Evolutionary conservation across 2,329 filamentous ascomycete species (phyloP).

Genomic region (Daldinia eschscholtzii): DNA sequence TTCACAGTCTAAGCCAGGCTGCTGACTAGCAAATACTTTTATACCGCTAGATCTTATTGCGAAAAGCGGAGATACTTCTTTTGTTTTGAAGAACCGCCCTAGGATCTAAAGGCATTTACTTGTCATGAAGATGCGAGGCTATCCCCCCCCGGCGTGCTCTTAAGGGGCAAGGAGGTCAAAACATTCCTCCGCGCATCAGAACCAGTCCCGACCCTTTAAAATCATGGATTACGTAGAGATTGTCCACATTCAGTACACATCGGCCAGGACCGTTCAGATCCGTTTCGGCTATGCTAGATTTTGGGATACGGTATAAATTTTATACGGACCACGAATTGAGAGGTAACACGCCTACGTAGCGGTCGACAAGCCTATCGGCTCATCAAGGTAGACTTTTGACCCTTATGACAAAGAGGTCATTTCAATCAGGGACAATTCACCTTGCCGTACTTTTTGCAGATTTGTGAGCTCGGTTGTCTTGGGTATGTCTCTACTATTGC

Average conservation of each 20-base stretch:
- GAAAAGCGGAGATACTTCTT: slow-evolving; percentile 16
- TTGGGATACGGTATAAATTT: slow-evolving; percentile 2
- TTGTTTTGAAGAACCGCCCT: slow-evolving; percentile 11
- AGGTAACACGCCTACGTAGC: slow-evolving; percentile 12
- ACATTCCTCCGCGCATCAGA: slow-evolving; percentile 30
- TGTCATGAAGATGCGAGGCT: slow-evolving; percentile 17
- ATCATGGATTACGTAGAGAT: slow-evolving; percentile 29
- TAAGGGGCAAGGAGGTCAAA: slow-evolving; percentile 28
- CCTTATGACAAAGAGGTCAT: slow-evolving; percentile 10
- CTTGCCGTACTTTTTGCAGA: slow-evolving; percentile 25
- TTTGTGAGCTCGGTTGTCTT: slow-evolving; percentile 41
- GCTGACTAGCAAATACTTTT: slow-evolving; percentile 19
- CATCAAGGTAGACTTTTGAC: slow-evolving; percentile 3
- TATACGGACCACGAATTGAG: slow-evolving; percentile 17
- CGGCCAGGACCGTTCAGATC: slow-evolving; percentile 12
- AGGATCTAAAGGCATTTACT: slow-evolving; percentile 10
- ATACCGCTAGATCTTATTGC: slow-evolving; percentile 17
- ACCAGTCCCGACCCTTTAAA: slow-evolving; percentile 19
- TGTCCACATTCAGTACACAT: slow-evolving; percentile 26
- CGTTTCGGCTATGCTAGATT: slow-evolving; percentile 14
- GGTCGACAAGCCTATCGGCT: slow-evolving; percentile 13
- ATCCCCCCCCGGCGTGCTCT: slow-evolving; percentile 23
- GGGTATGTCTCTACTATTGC: slow-evolving; percentile 42
- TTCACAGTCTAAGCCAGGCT: slow-evolving; percentile 6
- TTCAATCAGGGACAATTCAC: slow-evolving; percentile 26